Evolutionary conservation across 441 rosid genomes (phyloP), one percentile per base, ranked within the genome.

Genomic region (Biscutella laevigata): DNA sequence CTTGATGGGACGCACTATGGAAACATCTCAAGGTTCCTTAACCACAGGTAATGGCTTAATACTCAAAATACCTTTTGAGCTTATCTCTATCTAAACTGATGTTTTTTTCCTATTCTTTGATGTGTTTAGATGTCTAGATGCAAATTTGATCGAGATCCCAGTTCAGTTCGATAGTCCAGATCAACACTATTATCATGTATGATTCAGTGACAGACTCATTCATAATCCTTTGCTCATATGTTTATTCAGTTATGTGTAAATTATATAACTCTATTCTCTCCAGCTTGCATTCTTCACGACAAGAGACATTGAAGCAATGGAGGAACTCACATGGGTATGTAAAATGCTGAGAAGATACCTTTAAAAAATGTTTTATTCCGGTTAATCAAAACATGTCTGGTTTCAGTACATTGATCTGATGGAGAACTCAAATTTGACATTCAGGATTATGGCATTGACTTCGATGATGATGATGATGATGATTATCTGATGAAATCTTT

Each of bases 241-340:
- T 40, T 56, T 15, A 3, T 24, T 33, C 9, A 33, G 11, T 21
- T 20, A 1, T 5, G 13, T 30, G 9, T 28, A 20, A 13, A 41
- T 29, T 30, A 8, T 49, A 7, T 19, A 39, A 38, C 28, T 26
- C 8, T 44, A 4, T 5, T 57, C 28, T 66, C 9, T 72, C 73
- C 78, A 89, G 97, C 71, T 89, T 53, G 95, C 91, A 7, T 86
- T 89, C 59, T 89, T 89, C 65, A 79, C 94, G 3, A 63, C 97
- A 19, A 81, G 94, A 77, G 87, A 79, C 38, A 72, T 86, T 2
- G 51, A 64, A 53, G 82, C 86, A 3, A 41, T 74, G 59, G 97
- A 89, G 61, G 97, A 86, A 76, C 76, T 89, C 26, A 82, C 95
- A 21, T 75, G 94, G 95, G 97, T 27, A 19, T 46, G 51, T 16